Evolutionary conservation across 2,329 filamentous ascomycete species (phyloP), one percentile per base, ranked within the genome.

Genomic region (Ophiostoma perfectum): DNA sequence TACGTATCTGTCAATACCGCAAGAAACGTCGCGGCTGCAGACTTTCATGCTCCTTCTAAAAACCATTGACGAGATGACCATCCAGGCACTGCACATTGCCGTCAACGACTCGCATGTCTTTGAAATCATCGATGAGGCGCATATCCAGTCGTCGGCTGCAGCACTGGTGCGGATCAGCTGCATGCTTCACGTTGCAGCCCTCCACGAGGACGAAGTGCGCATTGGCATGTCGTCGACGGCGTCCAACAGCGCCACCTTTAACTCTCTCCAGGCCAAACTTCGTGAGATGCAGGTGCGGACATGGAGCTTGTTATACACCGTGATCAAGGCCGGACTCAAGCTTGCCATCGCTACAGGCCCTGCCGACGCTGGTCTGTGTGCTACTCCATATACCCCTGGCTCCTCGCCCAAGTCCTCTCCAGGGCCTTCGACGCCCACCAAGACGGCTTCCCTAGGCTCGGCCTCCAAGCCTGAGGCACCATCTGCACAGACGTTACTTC

Each of bases 271-370:
- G 68, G 87, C 85, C 68, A 92, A 89, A 74, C 81, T 98, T 60
- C 88, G 92, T 55, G 93, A 98, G 73, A 90, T 96, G 82, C 90
- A 97, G 74, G 86, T 97, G 3, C 88, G 92, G 45, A 86, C 89
- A 11, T 98, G 95, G 94, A 92, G 91, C 49, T 80, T 98, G 52
- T 88, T 94, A 71, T 99, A 97, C 75, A 85, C 86, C 0, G 79
- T 97, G 66, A 78, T 97, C 60, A 90, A 90, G 75, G 89, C 93
- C 71, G 90, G 87, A 3, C 88, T 93, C 41, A 78, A 68, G 62
- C 42, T 70, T 6, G 62, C 60, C 60, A 63, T 44, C 14, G 62
- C 62, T 8, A 45, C 62, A 6, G 41, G 8, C 14, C 55, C 55
- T 16, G 55, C 8, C 18, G 55, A 60, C 16, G 5, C 14, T 16